Conservation (phyloP, 73 alveolate species). For the Paramecium sonneborni region DNA sequence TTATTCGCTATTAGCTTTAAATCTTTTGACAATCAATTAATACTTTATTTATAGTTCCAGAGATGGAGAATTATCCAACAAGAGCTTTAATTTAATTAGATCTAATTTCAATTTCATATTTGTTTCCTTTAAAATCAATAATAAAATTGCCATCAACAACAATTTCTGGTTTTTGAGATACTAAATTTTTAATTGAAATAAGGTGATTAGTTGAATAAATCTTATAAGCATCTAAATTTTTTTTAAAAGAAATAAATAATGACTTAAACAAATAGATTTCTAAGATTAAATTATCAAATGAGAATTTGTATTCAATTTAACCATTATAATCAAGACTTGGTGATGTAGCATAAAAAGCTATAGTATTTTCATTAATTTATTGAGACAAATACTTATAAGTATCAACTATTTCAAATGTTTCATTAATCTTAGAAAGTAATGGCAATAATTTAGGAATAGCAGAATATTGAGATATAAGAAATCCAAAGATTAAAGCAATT, state of each 20-base stretch:
- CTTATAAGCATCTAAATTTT: neutral
- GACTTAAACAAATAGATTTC: neutral
- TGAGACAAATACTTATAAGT: neutral
- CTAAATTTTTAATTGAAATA: neutral
- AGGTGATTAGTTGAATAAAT: neutral
- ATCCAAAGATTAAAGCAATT: neutral
- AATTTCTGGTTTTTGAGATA: conserved; percentile 3
- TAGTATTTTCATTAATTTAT: neutral
- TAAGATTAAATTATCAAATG: neutral
- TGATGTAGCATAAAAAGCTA: neutral
- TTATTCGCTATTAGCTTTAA: neutral
- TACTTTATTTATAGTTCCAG: neutral
- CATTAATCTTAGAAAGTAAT: neutral
- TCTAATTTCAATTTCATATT: neutral
- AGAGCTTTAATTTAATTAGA: neutral
- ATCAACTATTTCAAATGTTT: conserved; percentile 28
- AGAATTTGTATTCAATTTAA: neutral
- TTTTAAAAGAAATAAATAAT: neutral
- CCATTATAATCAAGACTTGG: conserved; percentile 10
- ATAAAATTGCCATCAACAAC: neutral
- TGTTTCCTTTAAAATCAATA: neutral
- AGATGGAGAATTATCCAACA: neutral
- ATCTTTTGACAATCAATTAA: neutral
- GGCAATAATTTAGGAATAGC: neutral
- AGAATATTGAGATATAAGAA: neutral